Conservation (phyloP, 192 early-diverging fungal species). For the Gorgonomyces haynaldii region DNA sequence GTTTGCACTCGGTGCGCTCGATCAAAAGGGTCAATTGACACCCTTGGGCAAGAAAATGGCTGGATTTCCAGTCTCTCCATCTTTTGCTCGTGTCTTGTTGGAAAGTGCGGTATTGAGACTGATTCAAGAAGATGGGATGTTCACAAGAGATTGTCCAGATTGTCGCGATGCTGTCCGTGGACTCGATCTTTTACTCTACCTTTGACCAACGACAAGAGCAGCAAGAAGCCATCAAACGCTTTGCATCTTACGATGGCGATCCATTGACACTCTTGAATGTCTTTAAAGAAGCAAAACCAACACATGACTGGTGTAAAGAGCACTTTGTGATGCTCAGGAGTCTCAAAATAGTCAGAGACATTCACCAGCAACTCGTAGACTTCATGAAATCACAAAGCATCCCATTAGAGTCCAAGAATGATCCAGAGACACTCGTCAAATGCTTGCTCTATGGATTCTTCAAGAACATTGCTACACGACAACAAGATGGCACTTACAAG, state of each 20-base stretch:
- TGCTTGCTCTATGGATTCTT: conserved; percentile 87
- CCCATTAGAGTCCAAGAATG: conserved; percentile 64
- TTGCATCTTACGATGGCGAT: conserved; percentile 80
- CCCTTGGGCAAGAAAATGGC: conserved; percentile 64
- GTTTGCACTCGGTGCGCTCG: conserved; percentile 75
- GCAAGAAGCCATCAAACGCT: conserved; percentile 64
- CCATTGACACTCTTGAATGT: conserved; percentile 87
- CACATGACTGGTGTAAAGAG: conserved; percentile 81
- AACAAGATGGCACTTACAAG: conserved; percentile 79
- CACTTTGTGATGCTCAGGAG: conserved; percentile 84
- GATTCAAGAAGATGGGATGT: conserved; percentile 38
- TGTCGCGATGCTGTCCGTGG: conserved; percentile 84
- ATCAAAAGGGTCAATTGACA: conserved; percentile 69
- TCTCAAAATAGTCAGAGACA: conserved; percentile 65
- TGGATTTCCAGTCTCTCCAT: conserved; percentile 83
- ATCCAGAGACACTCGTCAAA: conserved; percentile 64
- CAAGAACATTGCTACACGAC: conserved; percentile 72
- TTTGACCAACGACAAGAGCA: conserved; percentile 76
- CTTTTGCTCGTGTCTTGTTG: conserved; percentile 78
- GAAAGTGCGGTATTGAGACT: conserved; percentile 46
- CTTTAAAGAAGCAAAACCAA: conserved; percentile 59
- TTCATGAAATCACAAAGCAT: conserved; percentile 73
- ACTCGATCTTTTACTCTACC: conserved; percentile 79
- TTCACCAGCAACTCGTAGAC: conserved; percentile 33
- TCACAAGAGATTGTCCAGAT: conserved; percentile 81